phyloP scores from a whole-genome alignment of 495 filamentous ascomycete species.

The Podospora sp. region DNA sequence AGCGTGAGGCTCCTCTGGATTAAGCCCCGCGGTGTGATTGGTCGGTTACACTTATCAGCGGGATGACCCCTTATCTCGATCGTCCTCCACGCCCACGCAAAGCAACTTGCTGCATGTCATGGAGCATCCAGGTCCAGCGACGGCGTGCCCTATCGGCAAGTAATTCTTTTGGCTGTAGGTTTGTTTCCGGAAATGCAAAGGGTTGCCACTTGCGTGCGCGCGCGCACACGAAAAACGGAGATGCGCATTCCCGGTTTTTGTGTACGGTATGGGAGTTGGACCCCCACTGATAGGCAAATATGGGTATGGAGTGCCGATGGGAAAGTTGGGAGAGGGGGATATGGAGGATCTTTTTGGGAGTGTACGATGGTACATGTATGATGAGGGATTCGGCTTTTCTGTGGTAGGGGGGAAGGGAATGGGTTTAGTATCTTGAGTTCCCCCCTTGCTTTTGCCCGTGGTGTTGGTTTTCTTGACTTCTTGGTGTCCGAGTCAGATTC shows the following conservation, averaged over 20 bases:
- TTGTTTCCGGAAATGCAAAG: slow-evolving; percentile 3
- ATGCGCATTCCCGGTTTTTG: neutral
- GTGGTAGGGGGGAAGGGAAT: too few species aligned
- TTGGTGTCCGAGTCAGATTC: too few species aligned
- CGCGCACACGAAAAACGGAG: neutral
- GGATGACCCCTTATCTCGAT: slow-evolving; percentile 9
- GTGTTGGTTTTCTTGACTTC: too few species aligned
- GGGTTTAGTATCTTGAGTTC: too few species aligned
- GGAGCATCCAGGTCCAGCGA: neutral
- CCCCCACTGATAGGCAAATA: neutral
- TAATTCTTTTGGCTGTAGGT: too few species aligned
- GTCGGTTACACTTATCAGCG: slow-evolving; percentile 3
- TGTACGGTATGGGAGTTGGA: neutral
- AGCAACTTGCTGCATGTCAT: neutral
- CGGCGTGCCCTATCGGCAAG: too few species aligned
- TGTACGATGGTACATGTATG: neutral
- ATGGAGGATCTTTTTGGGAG: neutral
- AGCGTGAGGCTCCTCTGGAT: slow-evolving; percentile 15
- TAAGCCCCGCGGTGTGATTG: slow-evolving; percentile 14
- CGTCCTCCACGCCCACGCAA: neutral
- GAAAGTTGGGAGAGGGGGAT: neutral
- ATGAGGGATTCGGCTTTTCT: too few species aligned
- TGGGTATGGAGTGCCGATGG: too few species aligned
- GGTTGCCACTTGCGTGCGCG: neutral
- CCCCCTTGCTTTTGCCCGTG: too few species aligned